Base-by-base conservation (phyloP, 345 rosid species). In the Euphorbia peplus region DNA sequence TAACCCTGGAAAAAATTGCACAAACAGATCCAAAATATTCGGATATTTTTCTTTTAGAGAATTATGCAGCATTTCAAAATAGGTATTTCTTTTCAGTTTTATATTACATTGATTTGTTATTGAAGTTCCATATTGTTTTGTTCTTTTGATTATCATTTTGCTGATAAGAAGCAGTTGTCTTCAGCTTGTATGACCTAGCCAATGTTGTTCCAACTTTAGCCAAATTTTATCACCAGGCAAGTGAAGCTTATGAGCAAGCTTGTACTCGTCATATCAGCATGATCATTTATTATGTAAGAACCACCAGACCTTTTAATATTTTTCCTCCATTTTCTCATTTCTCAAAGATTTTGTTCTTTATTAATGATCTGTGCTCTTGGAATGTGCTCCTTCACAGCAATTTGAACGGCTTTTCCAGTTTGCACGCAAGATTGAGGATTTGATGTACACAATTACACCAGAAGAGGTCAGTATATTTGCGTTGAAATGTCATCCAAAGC, bases 181-280 rank as follows among this genome's bases (percentile, higher is more conserved):
- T 82, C 88, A 95, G 99, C 81, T 79, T 92, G 78, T 95, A 92
- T 84, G 98, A 95, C 74, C 85, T 95, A 60, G 99, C 99, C 55
- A 95, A 95, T 80, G 91, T 92, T 44, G 97, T 95, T 64, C 93
- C 98, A 26, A 92, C 90, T 18, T 85, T 95, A 77, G 99, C 98
- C 79, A 95, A 95, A 82, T 95, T 92, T 71, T 95, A 95, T 81
- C 98, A 95, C 81, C 99, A 90, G 84, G 99, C 99, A 52, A 92
- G 97, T 75, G 99, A 95, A 85, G 87, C 93, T 73, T 92, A 95
- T 80, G 99, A 92, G 77, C 96, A 90, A 83, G 98, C 99, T 64
- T 95, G 99, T 75, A 88, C 96, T 8, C 93, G 92, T 53, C 95
- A 87, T 82, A 95, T 95, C 81, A 90, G 96, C 85, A 82, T 88